Conservation (phyloP, 805 yeast species). For the Cyberlindnera euphorbiae region DNA sequence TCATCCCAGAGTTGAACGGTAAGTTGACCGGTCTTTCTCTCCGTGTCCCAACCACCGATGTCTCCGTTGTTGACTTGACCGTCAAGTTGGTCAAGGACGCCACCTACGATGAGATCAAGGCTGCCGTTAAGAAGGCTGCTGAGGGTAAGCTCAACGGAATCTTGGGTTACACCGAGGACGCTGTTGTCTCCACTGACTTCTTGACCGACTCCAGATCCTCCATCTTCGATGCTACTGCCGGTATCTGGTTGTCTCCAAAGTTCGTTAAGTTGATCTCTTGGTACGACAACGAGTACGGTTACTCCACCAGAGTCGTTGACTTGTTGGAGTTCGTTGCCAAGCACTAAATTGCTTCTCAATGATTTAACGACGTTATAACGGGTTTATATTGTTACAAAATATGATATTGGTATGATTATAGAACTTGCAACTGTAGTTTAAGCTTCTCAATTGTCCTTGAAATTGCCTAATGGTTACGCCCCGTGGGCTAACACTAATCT, state of each 20-base stretch:
- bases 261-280: slow-evolving; percentile 89
- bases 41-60: slow-evolving; percentile 92
- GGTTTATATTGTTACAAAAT: slow-evolving; percentile 9
- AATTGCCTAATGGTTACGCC: no score
- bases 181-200: slow-evolving; percentile 89
- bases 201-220: slow-evolving; percentile 79
- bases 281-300: slow-evolving; percentile 96
- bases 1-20: slow-evolving; percentile 85
- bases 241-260: slow-evolving; percentile 80
- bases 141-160: slow-evolving; percentile 77
- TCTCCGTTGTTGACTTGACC: slow-evolving; percentile 90
- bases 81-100: slow-evolving; percentile 73
- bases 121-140: slow-evolving; percentile 69
- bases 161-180: slow-evolving; percentile 88
- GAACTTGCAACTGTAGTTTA: slow-evolving; percentile 2
- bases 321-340: slow-evolving; percentile 72
- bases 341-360: slow-evolving; percentile 5
- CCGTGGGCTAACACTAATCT: no score
- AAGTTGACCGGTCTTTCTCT: slow-evolving; percentile 91
- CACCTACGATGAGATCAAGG: slow-evolving; percentile 79
- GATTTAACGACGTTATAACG: slow-evolving; percentile 4
- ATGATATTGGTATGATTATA: slow-evolving; percentile 10
- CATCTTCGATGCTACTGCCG: slow-evolving; percentile 88
- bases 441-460: no score
- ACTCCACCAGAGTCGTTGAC: slow-evolving; percentile 95